phyloP scores from a whole-genome alignment of 2,329 filamentous ascomycete species.

The Trichoderma endophyticum region DNA sequence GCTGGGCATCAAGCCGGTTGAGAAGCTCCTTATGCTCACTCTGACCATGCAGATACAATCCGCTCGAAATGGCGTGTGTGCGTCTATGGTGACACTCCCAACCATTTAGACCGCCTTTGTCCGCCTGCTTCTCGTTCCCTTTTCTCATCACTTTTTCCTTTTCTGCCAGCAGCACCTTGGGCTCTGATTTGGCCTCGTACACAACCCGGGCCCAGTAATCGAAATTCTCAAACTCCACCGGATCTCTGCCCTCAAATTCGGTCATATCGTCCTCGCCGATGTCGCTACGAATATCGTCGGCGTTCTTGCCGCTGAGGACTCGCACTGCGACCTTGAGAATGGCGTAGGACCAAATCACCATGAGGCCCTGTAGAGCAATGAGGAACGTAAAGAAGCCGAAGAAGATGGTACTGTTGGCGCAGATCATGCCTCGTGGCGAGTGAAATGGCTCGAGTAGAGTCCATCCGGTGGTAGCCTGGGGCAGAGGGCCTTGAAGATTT shows the following conservation, averaged over 20 bases:
- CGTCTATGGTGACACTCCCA: constrained; percentile 55
- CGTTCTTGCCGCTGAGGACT: constrained; percentile 71
- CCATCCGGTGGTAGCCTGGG: constrained; percentile 48
- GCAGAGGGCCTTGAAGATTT: constrained; percentile 53
- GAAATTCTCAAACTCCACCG: constrained; percentile 42
- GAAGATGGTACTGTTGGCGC: constrained; percentile 74
- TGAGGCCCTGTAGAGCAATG: constrained; percentile 73
- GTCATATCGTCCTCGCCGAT: constrained; percentile 73
- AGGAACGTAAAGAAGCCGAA: constrained; percentile 75
- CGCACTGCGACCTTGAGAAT: constrained; percentile 77
- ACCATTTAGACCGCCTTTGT: constrained; percentile 62
- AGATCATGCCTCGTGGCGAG: constrained; percentile 69
- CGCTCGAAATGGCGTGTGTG: constrained; percentile 39
- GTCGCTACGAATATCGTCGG: constrained; percentile 85
- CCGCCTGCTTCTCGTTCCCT: constrained; percentile 71
- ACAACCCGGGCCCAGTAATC: background rate
- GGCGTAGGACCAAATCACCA: constrained; percentile 84
- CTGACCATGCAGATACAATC: constrained; percentile 66
- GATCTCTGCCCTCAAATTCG: background rate
- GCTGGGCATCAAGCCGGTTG: constrained; percentile 58
- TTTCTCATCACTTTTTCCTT: background rate
- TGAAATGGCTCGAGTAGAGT: constrained; percentile 70
- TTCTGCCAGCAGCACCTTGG: constrained; percentile 36
- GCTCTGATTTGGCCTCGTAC: constrained; percentile 41
- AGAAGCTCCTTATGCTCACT: constrained; percentile 76